These are phyloP conservation scores for Balamuthia mandrillaris DNA, from an alignment of 208 protist species.

Conservation along the genomic window DNA sequence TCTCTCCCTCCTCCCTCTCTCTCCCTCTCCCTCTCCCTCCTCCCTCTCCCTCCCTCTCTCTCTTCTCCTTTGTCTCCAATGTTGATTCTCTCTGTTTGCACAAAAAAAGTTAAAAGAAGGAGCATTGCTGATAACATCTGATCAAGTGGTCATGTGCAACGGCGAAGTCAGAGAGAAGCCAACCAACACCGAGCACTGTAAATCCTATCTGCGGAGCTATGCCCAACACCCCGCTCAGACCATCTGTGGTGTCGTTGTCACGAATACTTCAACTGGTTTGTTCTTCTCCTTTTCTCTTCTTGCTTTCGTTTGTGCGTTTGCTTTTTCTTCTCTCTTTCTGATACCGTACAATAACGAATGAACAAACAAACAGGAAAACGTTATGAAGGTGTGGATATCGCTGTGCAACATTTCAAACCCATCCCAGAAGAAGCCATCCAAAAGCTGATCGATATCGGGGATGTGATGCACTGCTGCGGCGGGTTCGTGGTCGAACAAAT, in stretches of 20 bases:
- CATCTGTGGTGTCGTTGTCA: slow-evolving; percentile 42
- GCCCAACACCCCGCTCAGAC: slow-evolving; percentile 25
- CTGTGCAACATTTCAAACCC: slow-evolving; percentile 46
- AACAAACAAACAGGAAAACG: slow-evolving; percentile 17
- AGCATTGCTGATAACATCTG: slow-evolving; percentile 50
- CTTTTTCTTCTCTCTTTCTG: background rate
- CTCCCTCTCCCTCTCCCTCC: too few species aligned
- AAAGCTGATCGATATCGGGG: slow-evolving; percentile 41
- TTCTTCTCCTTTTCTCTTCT: background rate
- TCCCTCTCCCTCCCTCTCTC: background rate
- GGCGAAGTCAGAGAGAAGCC: slow-evolving; percentile 49
- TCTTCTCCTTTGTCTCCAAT: background rate
- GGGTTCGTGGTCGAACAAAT: slow-evolving; percentile 37
- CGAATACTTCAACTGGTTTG: slow-evolving; percentile 34
- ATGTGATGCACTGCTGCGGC: slow-evolving; percentile 51
- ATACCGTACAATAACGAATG: background rate
- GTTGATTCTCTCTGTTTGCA: background rate
- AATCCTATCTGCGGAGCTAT: slow-evolving; percentile 47
- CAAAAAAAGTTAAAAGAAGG: too few species aligned
- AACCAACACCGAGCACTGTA: slow-evolving; percentile 11
- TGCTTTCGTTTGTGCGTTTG: background rate
- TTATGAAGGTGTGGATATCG: slow-evolving; percentile 24
- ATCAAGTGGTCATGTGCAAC: slow-evolving; percentile 51
- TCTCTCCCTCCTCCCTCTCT: too few species aligned
- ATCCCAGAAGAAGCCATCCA: slow-evolving; percentile 38